Conservation (phyloP, 2,329 filamentous ascomycete species). For the Daldinia eschscholtzii region DNA sequence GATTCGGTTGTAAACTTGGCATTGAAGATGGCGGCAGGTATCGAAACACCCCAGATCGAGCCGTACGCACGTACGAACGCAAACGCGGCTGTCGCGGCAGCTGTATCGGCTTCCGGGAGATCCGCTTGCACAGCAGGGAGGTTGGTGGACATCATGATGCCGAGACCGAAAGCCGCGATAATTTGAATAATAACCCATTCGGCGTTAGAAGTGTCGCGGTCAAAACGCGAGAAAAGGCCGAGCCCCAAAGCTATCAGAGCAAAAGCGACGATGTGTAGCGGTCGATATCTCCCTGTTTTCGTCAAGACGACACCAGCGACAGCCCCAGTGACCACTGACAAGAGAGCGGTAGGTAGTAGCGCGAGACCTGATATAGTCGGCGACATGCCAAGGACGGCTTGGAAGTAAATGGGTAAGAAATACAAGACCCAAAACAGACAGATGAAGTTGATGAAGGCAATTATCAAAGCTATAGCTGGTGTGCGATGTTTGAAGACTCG, state of each 20-base stretch:
- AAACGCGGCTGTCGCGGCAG: constrained; percentile 42
- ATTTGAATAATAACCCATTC: constrained; percentile 13
- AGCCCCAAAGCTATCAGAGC: not conserved
- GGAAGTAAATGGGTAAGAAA: constrained; percentile 61
- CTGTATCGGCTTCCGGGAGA: constrained; percentile 47
- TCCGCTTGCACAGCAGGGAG: constrained; percentile 55
- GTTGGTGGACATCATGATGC: constrained; percentile 15
- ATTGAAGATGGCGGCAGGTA: not conserved
- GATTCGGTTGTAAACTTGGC: not conserved
- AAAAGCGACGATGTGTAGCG: not conserved
- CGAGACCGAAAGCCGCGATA: constrained; percentile 12
- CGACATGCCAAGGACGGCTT: constrained; percentile 51
- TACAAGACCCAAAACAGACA: constrained; percentile 54
- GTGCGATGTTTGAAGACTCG: constrained; percentile 60
- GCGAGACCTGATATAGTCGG: constrained; percentile 50
- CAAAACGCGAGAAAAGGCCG: not conserved
- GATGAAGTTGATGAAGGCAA: constrained; percentile 54
- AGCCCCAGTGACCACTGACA: not conserved
- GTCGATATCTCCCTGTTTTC: not conserved
- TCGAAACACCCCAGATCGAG: not conserved
- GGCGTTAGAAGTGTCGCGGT: constrained; percentile 1
- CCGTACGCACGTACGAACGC: not conserved
- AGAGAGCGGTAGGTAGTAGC: constrained; percentile 36
- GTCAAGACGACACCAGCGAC: not conserved
- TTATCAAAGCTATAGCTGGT: constrained; percentile 29